These are phyloP conservation scores for Hypoxylon lenormandii DNA, from an alignment of 495 filamentous ascomycete genomes.

Conservation along the genomic window DNA sequence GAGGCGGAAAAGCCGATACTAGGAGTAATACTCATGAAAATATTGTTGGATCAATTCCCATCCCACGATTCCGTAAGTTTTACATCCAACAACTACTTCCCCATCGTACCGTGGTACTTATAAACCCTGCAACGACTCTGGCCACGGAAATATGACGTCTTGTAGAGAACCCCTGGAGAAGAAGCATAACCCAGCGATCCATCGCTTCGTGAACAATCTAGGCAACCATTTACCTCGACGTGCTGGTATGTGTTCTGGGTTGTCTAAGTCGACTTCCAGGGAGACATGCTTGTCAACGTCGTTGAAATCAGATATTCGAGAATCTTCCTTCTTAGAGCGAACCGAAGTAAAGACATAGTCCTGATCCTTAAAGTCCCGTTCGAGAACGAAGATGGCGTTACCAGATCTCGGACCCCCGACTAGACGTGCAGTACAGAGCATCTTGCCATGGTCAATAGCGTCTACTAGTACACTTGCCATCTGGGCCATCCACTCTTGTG, in stretches of 20 bases:
- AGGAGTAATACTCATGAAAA: too few relatives aligned
- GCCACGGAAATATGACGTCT: slow-evolving; percentile 23
- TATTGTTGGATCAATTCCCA: too few relatives aligned
- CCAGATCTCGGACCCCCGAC: not conserved
- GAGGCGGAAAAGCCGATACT: too few relatives aligned
- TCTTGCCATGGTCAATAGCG: not conserved
- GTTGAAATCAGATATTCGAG: slow-evolving; percentile 7
- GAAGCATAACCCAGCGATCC: slow-evolving; percentile 25
- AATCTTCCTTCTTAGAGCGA: not conserved
- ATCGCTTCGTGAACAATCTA: slow-evolving; percentile 14
- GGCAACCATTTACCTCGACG: slow-evolving; percentile 4
- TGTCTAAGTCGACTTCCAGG: slow-evolving; percentile 12
- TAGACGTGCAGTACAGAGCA: not conserved
- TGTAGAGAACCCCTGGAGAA: slow-evolving; percentile 11
- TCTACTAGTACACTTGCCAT: not conserved
- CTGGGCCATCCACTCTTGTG: not conserved
- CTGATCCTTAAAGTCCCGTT: not conserved
- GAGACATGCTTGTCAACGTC: slow-evolving; percentile 24
- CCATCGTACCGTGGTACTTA: not conserved
- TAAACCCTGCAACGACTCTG: not conserved
- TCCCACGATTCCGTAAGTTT: too few relatives aligned
- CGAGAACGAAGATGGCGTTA: not conserved
- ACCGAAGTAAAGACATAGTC: slow-evolving; percentile 16
- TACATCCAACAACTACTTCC: too few relatives aligned
- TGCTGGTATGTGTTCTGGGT: not conserved